These are phyloP conservation scores for Dacryopinax spathularia DNA, from an alignment of 768 basidiomycete genomes.

Conservation along the genomic window DNA sequence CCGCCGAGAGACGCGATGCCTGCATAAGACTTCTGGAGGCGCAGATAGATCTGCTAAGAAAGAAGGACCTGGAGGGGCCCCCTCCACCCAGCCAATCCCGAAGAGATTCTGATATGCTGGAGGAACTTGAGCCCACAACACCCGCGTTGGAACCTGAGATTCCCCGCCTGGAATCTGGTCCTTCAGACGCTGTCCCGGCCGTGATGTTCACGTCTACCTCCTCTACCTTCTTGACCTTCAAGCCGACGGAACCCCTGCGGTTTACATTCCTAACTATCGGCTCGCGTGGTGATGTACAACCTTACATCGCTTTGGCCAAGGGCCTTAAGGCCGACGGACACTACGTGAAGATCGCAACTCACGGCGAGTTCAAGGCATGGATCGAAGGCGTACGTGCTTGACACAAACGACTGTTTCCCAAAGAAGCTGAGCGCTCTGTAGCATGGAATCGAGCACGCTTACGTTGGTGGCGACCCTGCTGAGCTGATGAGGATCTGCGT, in stretches of 20 bases:
- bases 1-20: slow-evolving; percentile 62
- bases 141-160: slow-evolving; percentile 28
- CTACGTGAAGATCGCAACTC: slow-evolving; percentile 77
- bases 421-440: slow-evolving; percentile 21
- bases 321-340: slow-evolving; percentile 85
- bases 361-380: slow-evolving; percentile 91
- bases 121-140: slow-evolving; percentile 58
- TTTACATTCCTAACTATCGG: slow-evolving; percentile 96
- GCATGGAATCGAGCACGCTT: slow-evolving; percentile 93
- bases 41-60: slow-evolving; percentile 62
- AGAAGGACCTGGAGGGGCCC: slow-evolving; percentile 30
- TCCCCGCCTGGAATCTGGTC: slow-evolving; percentile 40
- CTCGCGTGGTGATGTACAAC: slow-evolving; percentile 92
- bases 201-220: slow-evolving; percentile 95
- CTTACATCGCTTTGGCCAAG: slow-evolving; percentile 90
- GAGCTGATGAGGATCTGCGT: slow-evolving; percentile 96
- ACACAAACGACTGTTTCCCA: background rate
- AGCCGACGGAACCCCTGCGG: slow-evolving; percentile 66
- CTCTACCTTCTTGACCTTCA: slow-evolving; percentile 92
- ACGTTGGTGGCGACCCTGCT: slow-evolving; percentile 92
- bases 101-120: slow-evolving; percentile 63
- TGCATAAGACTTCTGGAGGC: slow-evolving; percentile 62
- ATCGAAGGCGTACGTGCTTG: slow-evolving; percentile 64
- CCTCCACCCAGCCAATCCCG: slow-evolving; percentile 37
- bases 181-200: slow-evolving; percentile 66